phyloP scores from a whole-genome alignment of 345 rosid genomes.

The Citrus trifoliata region DNA sequence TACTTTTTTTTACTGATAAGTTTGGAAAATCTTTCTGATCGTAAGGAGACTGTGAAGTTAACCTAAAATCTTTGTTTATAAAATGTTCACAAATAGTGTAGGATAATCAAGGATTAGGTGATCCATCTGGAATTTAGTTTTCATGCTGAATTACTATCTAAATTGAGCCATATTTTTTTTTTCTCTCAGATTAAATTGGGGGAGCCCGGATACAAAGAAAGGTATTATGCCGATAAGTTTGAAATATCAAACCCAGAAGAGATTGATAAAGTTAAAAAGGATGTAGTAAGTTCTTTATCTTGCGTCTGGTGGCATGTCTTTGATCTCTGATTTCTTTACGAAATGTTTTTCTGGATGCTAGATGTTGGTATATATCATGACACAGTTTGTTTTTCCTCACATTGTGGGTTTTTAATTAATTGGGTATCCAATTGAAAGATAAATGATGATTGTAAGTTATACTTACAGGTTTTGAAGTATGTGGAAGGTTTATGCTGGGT shows the following conservation, averaged over 20 bases:
- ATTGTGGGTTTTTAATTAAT: neutral
- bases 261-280: constrained; percentile 61
- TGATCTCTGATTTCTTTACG: neutral
- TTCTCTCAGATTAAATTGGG: constrained; percentile 74
- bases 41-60: neutral
- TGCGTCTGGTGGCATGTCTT: neutral
- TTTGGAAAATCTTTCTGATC: neutral
- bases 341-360: neutral
- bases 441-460: constrained; percentile 1
- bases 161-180: neutral
- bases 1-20: neutral
- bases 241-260: constrained; percentile 53
- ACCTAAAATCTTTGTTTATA: neutral
- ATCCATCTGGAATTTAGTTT: neutral
- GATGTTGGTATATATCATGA: neutral
- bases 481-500: constrained; percentile 99
- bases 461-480: constrained; percentile 78
- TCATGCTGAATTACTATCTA: neutral
- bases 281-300: constrained; percentile 52
- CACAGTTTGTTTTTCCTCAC: neutral
- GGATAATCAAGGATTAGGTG: neutral
- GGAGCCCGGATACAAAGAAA: constrained; percentile 91
- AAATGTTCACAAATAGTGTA: neutral
- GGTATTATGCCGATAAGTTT: constrained; percentile 91
- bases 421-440: neutral